phyloP scores from a whole-genome alignment of 2,329 filamentous ascomycete genomes.

The Alternaria hordeiaustralica region DNA sequence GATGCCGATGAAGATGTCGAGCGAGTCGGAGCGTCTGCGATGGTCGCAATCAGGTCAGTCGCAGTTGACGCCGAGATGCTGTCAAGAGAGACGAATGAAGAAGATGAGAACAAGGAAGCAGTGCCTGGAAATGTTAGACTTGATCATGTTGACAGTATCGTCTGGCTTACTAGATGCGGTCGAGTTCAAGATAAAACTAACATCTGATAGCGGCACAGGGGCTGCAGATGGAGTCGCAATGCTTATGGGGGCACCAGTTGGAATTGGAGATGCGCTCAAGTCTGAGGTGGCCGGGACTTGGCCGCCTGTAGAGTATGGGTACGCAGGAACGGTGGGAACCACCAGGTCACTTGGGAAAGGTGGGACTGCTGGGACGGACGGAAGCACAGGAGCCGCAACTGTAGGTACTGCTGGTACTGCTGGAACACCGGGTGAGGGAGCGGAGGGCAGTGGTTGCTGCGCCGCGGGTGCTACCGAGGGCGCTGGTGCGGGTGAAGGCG shows the following conservation, averaged over 20 bases:
- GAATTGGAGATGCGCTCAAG: conserved; percentile 12
- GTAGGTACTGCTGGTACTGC: conserved; percentile 14
- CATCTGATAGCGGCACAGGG: conserved; percentile 1
- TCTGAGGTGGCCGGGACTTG: conserved; percentile 10
- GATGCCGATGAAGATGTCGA: conserved; percentile 18
- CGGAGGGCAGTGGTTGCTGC: conserved; percentile 9
- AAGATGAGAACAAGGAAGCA: neutral
- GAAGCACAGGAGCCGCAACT: conserved; percentile 14
- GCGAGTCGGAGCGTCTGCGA: conserved; percentile 5
- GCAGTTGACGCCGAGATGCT: conserved; percentile 10
- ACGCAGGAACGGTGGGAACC: conserved; percentile 39
- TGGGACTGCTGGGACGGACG: conserved; percentile 41
- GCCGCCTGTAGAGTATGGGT: conserved; percentile 39
- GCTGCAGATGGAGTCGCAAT: conserved; percentile 6
- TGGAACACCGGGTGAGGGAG: conserved; percentile 5
- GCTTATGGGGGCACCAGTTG: conserved; percentile 7
- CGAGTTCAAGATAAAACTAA: conserved; percentile 19
- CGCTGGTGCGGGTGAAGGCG: neutral
- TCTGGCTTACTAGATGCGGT: conserved; percentile 18
- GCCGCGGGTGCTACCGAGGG: conserved; percentile 2
- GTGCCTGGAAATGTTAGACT: conserved; percentile 5
- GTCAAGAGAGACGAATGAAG: neutral
- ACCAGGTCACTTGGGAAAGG: conserved; percentile 43
- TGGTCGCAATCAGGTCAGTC: neutral
- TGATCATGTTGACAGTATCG: neutral